These are phyloP conservation scores for Penicillium verrucosum DNA, from an alignment of 2,329 filamentous ascomycete species.

Conservation along the genomic window DNA sequence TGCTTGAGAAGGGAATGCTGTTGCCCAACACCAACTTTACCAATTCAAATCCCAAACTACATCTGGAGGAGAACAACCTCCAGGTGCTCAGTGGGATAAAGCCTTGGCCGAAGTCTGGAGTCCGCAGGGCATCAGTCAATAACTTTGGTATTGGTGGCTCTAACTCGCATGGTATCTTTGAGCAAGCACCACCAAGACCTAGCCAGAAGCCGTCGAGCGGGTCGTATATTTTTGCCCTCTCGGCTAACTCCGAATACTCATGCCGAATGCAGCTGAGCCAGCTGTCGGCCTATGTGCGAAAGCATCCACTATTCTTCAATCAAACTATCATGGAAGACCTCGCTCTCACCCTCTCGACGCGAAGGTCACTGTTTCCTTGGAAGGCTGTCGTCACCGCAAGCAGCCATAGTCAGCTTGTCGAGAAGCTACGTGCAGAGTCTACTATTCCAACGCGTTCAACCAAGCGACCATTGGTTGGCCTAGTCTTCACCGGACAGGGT, in stretches of 20 bases:
- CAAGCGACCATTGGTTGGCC: not conserved
- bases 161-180: not conserved
- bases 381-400: not conserved
- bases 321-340: not conserved
- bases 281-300: not conserved
- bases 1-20: constrained; percentile 23
- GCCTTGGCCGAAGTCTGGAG: constrained; percentile 2
- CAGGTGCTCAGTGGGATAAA: constrained; percentile 16
- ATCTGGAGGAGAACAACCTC: constrained; percentile 20
- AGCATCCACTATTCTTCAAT: not conserved
- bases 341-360: not conserved
- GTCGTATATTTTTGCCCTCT: not conserved
- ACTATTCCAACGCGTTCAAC: not conserved
- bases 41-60: constrained; percentile 28
- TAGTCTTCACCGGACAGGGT: not conserved
- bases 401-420: not conserved
- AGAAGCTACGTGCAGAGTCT: not conserved
- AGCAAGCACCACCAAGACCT: not conserved
- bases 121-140: not conserved
- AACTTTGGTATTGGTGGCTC: not conserved
- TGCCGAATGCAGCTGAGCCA: not conserved
- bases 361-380: not conserved
- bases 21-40: constrained; percentile 26
- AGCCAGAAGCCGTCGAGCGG: not conserved
- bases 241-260: not conserved